Base-by-base conservation (phyloP, 345 rosid species). In the Turritis glabra region DNA sequence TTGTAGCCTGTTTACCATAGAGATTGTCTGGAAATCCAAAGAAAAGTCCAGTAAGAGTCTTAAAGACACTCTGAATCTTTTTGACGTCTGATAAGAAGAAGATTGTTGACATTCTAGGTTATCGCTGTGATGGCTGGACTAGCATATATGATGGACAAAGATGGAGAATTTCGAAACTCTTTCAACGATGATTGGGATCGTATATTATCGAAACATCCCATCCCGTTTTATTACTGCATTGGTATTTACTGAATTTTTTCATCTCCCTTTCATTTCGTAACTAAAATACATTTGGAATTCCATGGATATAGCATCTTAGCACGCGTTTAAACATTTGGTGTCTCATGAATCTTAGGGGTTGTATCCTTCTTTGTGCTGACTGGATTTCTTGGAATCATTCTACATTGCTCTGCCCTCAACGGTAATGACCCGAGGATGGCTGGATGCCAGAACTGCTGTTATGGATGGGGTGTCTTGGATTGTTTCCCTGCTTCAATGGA, bases 401-500 rank as follows among this genome's bases (percentile, higher is more conserved):
- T 95, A 48, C 97, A 95, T 43, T 95, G 99, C 80, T 85, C 97
- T 46, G 70, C 97, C 75, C 76, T 95, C 64, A 89, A 89, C 61
- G 79, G 81, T 63, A 92, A 85, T 53, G 97, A 95, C 63, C 93
- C 97, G 21, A 81, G 91, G 61, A 92, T 91, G 97, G 93, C 90
- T 63, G 92, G 93, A 51, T 91, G 99, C 80, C 97, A 90, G 79
- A 90, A 91, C 77, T 90, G 97, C 86, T 95, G 97, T 76, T 95
- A 95, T 64, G 97, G 99, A 40, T 89, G 97, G 99, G 97, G 97
- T 35, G 82, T 91, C 77, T 83, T 94, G 81, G 97, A 94, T 72
- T 90, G 96, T 75, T 95, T 95, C 81, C 99, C 97, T 55, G 97
- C 96, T 19, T 90, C 97, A 2, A 81, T 95, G 97, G 99, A 95